Conservation (phyloP, 441 rosid genomes). For the Populus hybrid region DNA sequence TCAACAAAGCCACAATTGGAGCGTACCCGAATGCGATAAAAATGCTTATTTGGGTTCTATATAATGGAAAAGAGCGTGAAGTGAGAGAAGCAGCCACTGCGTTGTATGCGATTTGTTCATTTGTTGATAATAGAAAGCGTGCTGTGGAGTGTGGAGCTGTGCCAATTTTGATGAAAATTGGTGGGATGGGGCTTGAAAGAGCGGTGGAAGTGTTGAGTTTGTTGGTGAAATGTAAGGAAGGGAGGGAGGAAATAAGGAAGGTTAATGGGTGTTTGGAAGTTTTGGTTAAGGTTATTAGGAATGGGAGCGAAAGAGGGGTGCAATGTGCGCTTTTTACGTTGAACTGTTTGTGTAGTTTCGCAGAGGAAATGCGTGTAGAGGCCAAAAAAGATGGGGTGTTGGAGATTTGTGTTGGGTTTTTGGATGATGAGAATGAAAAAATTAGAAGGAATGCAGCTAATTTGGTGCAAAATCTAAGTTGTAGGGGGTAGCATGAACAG, state of each 20-base stretch:
- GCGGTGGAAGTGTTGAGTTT: slow-evolving; percentile 84
- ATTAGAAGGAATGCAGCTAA: slow-evolving; percentile 61
- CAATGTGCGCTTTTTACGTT: slow-evolving; percentile 69
- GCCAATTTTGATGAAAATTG: slow-evolving; percentile 48
- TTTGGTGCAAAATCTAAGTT: slow-evolving; percentile 56
- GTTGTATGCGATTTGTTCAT: slow-evolving; percentile 69
- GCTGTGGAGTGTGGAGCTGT: slow-evolving; percentile 75
- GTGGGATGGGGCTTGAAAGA: slow-evolving; percentile 59
- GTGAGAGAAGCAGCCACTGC: slow-evolving; percentile 89
- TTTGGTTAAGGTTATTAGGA: slow-evolving; percentile 51
- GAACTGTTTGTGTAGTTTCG: slow-evolving; percentile 56
- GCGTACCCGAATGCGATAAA: slow-evolving; percentile 66
- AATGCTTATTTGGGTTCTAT: slow-evolving; percentile 51
- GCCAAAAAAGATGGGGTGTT: slow-evolving; percentile 54
- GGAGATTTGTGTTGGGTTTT: slow-evolving; percentile 58
- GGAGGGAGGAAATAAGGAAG: slow-evolving; percentile 68
- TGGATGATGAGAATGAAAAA: slow-evolving; percentile 80
- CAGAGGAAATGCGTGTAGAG: slow-evolving; percentile 40
- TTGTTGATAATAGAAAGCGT: slow-evolving; percentile 67
- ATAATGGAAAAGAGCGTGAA: slow-evolving; percentile 61
- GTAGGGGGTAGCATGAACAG: slow-evolving; percentile 12
- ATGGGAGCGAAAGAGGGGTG: slow-evolving; percentile 65
- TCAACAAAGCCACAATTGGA: slow-evolving; percentile 89
- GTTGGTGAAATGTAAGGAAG: slow-evolving; percentile 83
- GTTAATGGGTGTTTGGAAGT: slow-evolving; percentile 51